Percentiles rank a stretch among this genome's conserved stretches.
Conservation (phyloP, 208 protist genomes). For the Leishmania guyanensis region DNA sequence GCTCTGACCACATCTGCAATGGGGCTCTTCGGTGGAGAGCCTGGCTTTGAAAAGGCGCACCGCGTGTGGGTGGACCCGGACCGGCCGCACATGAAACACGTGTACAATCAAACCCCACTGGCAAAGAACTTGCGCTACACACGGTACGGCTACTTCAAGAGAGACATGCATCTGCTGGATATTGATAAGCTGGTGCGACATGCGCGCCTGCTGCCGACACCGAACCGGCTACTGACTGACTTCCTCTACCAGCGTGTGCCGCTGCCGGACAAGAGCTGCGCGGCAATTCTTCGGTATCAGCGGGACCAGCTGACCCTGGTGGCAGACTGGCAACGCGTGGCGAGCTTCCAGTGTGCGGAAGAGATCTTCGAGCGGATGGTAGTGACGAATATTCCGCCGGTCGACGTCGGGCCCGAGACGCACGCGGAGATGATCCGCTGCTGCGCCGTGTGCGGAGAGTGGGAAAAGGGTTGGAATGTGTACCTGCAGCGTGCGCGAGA, state of each 20-base stretch:
- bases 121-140: conserved; percentile 89
- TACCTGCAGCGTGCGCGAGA: conserved; percentile 78
- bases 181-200: conserved; percentile 92
- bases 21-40: conserved; percentile 90
- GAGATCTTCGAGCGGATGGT: conserved; percentile 92
- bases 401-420: conserved; percentile 82
- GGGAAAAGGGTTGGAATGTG: conserved; percentile 82
- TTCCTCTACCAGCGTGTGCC: conserved; percentile 92
- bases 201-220: conserved; percentile 86
- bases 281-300: conserved; percentile 84
- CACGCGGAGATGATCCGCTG: conserved; percentile 93
- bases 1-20: conserved; percentile 79
- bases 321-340: conserved; percentile 55
- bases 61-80: conserved; percentile 93
- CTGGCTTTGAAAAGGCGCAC: conserved; percentile 90
- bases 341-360: conserved; percentile 62
- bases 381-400: conserved; percentile 89
- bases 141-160: conserved; percentile 91
- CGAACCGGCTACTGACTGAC: conserved; percentile 82
- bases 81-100: conserved; percentile 88
- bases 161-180: conserved; percentile 91
- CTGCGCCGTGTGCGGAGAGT: conserved; percentile 76
- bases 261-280: conserved; percentile 79
- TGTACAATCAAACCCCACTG: conserved; percentile 87
- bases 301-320: conserved; percentile 77